Conservation (phyloP, 495 filamentous ascomycete species). For the Tuber aestivum region DNA sequence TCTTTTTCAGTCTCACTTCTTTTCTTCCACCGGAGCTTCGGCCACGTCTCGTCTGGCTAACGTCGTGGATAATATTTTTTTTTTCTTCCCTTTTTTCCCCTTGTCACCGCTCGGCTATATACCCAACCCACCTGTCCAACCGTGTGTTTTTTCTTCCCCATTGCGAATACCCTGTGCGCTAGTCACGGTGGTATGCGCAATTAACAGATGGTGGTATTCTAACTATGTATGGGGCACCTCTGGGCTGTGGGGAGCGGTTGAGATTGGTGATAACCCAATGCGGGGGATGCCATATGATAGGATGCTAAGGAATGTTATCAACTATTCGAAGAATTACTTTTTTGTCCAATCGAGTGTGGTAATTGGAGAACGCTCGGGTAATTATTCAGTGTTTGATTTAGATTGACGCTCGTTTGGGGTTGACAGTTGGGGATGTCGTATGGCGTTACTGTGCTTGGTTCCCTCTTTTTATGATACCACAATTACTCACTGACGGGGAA, state of each 20-base stretch:
- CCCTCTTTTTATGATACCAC: neutral
- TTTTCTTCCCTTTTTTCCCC: neutral
- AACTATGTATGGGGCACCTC: neutral
- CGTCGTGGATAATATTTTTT: neutral
- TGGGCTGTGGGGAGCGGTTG: neutral
- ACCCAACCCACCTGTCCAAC: neutral
- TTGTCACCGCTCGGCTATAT: neutral
- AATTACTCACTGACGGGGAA: neutral
- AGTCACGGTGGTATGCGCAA: neutral
- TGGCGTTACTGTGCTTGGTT: neutral
- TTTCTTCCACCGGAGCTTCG: neutral
- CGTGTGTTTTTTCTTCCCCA: neutral
- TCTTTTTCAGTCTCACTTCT: neutral
- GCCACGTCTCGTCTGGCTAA: neutral
- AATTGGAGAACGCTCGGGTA: neutral
- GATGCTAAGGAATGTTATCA: neutral
- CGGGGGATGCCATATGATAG: neutral
- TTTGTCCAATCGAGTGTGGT: neutral
- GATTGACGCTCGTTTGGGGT: conserved; percentile 2
- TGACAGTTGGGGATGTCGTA: neutral
- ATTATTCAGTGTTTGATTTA: neutral
- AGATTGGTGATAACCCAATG: neutral
- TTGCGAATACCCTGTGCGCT: neutral
- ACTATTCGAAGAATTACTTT: neutral
- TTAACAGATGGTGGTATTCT: neutral